Evolutionary conservation across 1,284 basidiomycete species (phyloP), one percentile per base, ranked within the genome.

Genomic region (Inonotus hispidus): DNA sequence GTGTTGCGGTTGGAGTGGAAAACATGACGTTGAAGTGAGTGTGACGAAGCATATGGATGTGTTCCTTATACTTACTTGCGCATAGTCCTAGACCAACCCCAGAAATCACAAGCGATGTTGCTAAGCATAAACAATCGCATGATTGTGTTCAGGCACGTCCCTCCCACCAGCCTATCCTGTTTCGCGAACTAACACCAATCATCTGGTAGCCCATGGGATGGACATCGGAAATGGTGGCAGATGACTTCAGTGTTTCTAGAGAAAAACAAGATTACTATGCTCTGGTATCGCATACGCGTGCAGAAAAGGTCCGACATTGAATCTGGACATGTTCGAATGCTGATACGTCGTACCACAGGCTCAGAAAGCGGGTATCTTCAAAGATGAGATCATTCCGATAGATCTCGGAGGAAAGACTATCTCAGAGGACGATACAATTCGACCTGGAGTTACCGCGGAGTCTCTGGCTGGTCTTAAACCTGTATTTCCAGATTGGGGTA

Each of bases 201-300:
- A 19, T 14, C 19, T 38, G 53, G 16, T 53, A 84, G 74, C 88
- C 88, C 27, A 93, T 93, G 92, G 90, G 92, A 13, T 93, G 92
- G 92, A 93, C 92, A 1, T 88, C 84, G 61, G 88, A 91, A 72
- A 90, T 90, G 66, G 84, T 90, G 54, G 90, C 90, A 16, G 73
- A 87, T 66, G 79, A 84, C 25, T 95, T 88, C 75, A 80, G 85
- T 41, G 75, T 95, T 60, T 79, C 89, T 16, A 83, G 92, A 14
- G 74, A 83, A 69, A 88, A 83, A 70, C 91, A 93, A 74, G 93
- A 95, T 71, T 79, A 88, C 66, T 92, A 87, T 69, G 92, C 92
- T 0, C 76, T 90, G 29, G 82, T 90, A 56, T 93, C 92, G 0
- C 92, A 95, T 72, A 84, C 82, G 29, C 82, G 92, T 60, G 92